phyloP scores from a whole-genome alignment of 1,284 basidiomycete genomes.

The Cryptococcus sp. region DNA sequence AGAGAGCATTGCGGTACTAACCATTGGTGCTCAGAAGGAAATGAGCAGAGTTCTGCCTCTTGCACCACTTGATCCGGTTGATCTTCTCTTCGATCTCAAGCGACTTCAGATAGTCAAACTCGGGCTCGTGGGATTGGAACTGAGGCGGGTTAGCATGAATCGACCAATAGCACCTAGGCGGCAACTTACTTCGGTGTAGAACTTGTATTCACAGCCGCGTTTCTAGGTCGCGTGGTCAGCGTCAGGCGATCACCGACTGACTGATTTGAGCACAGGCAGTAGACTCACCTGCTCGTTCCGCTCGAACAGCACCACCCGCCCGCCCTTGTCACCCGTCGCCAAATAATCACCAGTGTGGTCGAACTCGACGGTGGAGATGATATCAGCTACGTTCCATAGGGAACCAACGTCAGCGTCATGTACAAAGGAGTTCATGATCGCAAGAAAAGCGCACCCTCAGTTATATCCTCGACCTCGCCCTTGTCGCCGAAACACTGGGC shows the following conservation, averaged over 20 bases:
- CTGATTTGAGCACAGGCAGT: not conserved
- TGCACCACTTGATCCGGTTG: conserved; percentile 99
- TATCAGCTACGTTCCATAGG: conserved; percentile 67
- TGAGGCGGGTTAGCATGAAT: conserved; percentile 12
- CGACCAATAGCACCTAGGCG: too few species aligned
- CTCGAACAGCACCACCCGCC: conserved; percentile 97
- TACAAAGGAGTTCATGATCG: conserved; percentile 16
- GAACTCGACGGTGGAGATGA: conserved; percentile 99
- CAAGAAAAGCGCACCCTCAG: conserved; percentile 67
- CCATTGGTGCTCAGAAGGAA: conserved; percentile 97
- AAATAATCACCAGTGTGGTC: conserved; percentile 99
- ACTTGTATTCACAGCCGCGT: conserved; percentile 99
- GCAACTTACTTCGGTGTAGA: conserved; percentile 77
- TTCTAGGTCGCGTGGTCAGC: conserved; percentile 59
- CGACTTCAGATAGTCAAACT: conserved; percentile 99
- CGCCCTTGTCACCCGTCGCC: conserved; percentile 98
- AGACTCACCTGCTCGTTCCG: conserved; percentile 87
- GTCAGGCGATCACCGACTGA: conserved; percentile 5
- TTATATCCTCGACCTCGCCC: conserved; percentile 99
- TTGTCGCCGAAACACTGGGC: conserved; percentile 99
- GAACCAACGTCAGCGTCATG: not conserved
- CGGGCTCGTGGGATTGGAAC: conserved; percentile 97
- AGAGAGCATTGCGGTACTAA: conserved; percentile 46
- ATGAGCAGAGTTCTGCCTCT: conserved; percentile 94
- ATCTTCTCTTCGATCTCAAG: conserved; percentile 99